Percentiles rank a stretch among this genome's conserved stretches.
Conservation (phyloP, 2,329 filamentous ascomycete genomes). For the Catunica adiposa region DNA sequence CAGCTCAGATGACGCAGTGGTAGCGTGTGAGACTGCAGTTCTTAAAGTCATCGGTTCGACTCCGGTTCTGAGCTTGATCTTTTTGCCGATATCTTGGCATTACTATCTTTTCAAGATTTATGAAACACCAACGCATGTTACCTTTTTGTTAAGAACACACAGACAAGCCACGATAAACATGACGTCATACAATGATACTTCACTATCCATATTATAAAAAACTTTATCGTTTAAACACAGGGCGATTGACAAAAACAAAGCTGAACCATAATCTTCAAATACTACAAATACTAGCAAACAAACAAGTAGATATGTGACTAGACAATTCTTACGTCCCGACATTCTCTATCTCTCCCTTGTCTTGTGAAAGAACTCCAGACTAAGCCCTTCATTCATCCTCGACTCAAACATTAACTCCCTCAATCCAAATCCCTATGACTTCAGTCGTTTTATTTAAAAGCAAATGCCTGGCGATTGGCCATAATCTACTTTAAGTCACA, state of each 20-base stretch:
- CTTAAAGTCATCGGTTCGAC: conserved; percentile 14
- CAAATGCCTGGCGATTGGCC: background rate
- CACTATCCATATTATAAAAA: background rate
- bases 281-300: background rate
- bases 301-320: background rate
- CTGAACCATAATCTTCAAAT: background rate
- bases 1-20: conserved; percentile 13
- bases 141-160: too few relatives aligned
- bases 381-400: background rate
- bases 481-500: background rate
- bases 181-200: too few relatives aligned
- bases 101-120: background rate
- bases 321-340: background rate
- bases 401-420: background rate
- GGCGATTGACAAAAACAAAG: background rate
- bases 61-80: conserved; percentile 13
- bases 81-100: background rate
- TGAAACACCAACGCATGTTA: too few relatives aligned
- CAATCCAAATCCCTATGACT: background rate
- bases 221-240: background rate
- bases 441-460: background rate
- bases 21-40: conserved; percentile 14
- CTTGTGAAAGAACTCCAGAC: too few relatives aligned
- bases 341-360: too few relatives aligned
- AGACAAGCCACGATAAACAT: too few relatives aligned